A percentile compares a stretch with the other conserved stretches of the same genome.
Conservation (phyloP, 805 yeast species). For the Tetrapisispora iriomotensis region DNA sequence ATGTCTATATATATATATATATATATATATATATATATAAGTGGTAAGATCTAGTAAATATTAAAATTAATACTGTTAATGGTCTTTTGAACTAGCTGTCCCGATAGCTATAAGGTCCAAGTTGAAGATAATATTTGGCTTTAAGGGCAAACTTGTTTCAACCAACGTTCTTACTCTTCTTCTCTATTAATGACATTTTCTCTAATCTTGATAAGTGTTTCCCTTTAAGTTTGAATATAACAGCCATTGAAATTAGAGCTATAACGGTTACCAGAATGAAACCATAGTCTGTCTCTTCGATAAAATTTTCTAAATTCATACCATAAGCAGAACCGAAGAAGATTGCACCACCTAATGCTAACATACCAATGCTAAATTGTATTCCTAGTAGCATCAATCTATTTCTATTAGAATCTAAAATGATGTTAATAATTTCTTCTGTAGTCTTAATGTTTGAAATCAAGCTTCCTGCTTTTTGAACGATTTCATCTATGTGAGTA, state of each 20-base stretch:
- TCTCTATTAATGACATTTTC: slow-evolving; percentile 44
- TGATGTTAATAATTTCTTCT: slow-evolving; percentile 89
- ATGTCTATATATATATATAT: too few species aligned
- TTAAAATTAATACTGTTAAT: too few species aligned
- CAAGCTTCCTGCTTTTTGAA: slow-evolving; percentile 73
- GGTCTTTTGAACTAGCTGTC: too few species aligned
- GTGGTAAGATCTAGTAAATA: too few species aligned
- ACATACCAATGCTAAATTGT: slow-evolving; percentile 69
- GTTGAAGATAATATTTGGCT: too few species aligned
- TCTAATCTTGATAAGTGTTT: slow-evolving; percentile 55
- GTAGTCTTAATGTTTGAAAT: slow-evolving; percentile 81
- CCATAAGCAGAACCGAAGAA: slow-evolving; percentile 85
- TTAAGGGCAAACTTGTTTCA: too few species aligned
- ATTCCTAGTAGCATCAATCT: slow-evolving; percentile 83
- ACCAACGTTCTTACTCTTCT: neutral
- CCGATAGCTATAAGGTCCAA: too few species aligned
- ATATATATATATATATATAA: too few species aligned
- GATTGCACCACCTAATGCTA: slow-evolving; percentile 72
- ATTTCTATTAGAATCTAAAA: slow-evolving; percentile 88
- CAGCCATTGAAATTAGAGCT: slow-evolving; percentile 35
- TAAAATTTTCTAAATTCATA: slow-evolving; percentile 87
- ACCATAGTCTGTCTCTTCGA: slow-evolving; percentile 74
- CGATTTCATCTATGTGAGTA: slow-evolving; percentile 86
- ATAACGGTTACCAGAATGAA: slow-evolving; percentile 40
- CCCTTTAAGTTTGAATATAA: slow-evolving; percentile 45